Base-by-base conservation (phyloP, 345 rosid genomes). In the Citrus glauca region DNA sequence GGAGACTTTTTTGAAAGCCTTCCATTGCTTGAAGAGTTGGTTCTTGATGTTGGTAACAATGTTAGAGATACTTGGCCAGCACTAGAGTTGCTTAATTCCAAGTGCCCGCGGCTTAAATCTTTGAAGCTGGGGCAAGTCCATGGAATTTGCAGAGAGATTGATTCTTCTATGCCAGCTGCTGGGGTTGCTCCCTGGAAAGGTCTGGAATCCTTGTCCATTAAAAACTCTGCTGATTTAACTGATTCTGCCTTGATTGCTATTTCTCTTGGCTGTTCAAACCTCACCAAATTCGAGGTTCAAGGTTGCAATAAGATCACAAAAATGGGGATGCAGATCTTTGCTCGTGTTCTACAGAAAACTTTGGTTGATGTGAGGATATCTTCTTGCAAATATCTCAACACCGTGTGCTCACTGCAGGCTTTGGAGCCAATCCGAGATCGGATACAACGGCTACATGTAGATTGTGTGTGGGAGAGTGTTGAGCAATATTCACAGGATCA, bases 231-330 rank as follows among this genome's bases (percentile, higher is more conserved):
- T 2, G 96, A 97, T 85, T 87, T 97, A 88, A 90, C 86, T 2
- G 97, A 96, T 37, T 89, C 90, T 92, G 91, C 93, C 11, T 73
- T 94, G 85, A 89, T 92, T 13, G 90, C 88, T 71, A 94, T 96
- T 53, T 97, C 89, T 0, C 86, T 91, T 78, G 96, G 98, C 1
- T 94, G 98, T 76, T 82, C 85, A 19, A 87, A 68, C 71, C 79
- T 94, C 71, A 77, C 75, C 16, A 93, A 81, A 80, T 92, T 97
- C 79, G 98, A 97, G 75, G 82, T 96, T 79, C 87, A 89, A 78
- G 98, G 98, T 24, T 97, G 99, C 81, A 86, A 88, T 77, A 88
- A 83, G 74, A 91, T 94, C 45, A 92, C 97, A 1, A 85, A 86
- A 71, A 78, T 80, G 78, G 99, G 98, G 11, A 64, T 94, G 80